Evolutionary conservation across 805 yeast genomes (phyloP).

Genomic region (Sugiyamaella valdiviana): DNA sequence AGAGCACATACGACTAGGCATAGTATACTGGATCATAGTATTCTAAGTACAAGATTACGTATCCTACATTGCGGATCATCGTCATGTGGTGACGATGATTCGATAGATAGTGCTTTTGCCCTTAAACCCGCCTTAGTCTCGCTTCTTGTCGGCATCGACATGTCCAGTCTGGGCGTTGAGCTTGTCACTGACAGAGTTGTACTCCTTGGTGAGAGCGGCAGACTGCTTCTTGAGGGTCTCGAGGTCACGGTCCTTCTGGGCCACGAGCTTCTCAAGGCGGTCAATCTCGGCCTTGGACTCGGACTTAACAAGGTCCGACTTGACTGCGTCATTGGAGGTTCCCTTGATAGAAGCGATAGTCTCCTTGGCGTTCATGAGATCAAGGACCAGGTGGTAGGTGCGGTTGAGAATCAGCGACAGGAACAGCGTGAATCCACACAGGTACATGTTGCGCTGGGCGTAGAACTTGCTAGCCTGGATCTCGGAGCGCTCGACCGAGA

Average conservation of each 20-base stretch:
- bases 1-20: neutral
- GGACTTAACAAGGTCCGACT: conserved; percentile 25
- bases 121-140: conserved; percentile 17
- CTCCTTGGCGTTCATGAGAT: conserved; percentile 44
- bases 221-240: conserved; percentile 69
- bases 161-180: conserved; percentile 27
- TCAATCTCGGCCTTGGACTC: conserved; percentile 38
- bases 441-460: conserved; percentile 92
- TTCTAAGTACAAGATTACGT: too few relatives aligned
- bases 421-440: conserved; percentile 92
- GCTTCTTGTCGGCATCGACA: conserved; percentile 26
- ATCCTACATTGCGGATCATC: too few relatives aligned
- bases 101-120: too few relatives aligned
- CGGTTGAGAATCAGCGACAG: conserved; percentile 78
- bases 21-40: neutral
- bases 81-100: too few relatives aligned
- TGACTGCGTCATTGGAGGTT: conserved; percentile 20
- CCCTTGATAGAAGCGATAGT: conserved; percentile 38
- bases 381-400: conserved; percentile 45
- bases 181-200: conserved; percentile 42
- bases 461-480: conserved; percentile 86
- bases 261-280: conserved; percentile 45
- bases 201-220: conserved; percentile 55
- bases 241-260: conserved; percentile 59
- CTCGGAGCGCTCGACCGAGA: conserved; percentile 61